These are phyloP conservation scores for Daedaleopsis sinensis DNA, from an alignment of 768 basidiomycete species.

Conservation along the genomic window DNA sequence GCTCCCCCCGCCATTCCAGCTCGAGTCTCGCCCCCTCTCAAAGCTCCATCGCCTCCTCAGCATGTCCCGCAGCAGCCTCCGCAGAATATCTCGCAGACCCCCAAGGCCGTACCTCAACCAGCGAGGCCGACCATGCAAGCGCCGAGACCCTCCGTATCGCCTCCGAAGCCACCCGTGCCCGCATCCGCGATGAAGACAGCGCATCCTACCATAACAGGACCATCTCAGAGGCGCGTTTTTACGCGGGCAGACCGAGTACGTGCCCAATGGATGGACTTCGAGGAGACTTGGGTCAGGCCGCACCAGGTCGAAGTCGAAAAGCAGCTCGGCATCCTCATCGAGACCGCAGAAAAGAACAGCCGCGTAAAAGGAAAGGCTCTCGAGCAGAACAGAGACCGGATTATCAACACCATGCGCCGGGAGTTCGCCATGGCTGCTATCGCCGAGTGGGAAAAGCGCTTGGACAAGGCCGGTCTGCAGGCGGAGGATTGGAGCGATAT, in stretches of 20 bases:
- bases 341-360: constrained; percentile 8
- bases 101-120: constrained; percentile 10
- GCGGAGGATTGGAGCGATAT: constrained; percentile 23
- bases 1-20: constrained; percentile 5
- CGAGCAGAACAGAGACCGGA: constrained; percentile 1
- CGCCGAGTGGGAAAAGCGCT: constrained; percentile 19
- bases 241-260: constrained; percentile 18
- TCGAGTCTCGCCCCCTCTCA: constrained; percentile 14
- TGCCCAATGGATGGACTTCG: constrained; percentile 13
- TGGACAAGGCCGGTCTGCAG: constrained; percentile 13
- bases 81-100: not conserved
- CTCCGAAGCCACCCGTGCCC: constrained; percentile 12
- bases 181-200: not conserved
- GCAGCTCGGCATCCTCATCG: constrained; percentile 10
- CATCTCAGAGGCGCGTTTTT: constrained; percentile 8
- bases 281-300: constrained; percentile 10
- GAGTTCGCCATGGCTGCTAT: constrained; percentile 15
- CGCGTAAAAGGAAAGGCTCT: constrained; percentile 9
- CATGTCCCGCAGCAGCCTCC: constrained; percentile 6
- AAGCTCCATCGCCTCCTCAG: constrained; percentile 1
- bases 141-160: constrained; percentile 3
- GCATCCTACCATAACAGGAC: not conserved
- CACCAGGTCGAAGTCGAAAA: constrained; percentile 10
- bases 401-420: constrained; percentile 12
- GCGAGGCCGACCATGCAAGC: constrained; percentile 2